These are phyloP conservation scores for Urtica urens DNA, from an alignment of 306 rosid species.

Conservation along the genomic window DNA sequence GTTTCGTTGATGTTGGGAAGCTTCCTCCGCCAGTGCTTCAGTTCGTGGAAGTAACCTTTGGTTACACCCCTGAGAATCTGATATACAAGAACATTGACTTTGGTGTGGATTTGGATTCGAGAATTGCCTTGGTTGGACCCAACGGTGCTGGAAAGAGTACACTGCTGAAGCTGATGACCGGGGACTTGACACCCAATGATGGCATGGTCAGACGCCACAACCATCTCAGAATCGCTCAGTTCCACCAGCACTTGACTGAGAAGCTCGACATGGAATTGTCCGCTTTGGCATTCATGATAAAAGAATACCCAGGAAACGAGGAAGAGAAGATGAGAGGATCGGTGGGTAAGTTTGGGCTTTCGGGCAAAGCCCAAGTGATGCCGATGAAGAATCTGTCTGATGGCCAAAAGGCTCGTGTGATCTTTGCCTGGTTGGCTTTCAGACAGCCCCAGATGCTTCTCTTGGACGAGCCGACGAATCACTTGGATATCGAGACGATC, in stretches of 20 bases:
- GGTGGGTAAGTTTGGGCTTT: conserved; percentile 78
- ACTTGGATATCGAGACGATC: conserved; percentile 92
- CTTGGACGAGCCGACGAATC: conserved; percentile 92
- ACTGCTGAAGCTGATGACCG: conserved; percentile 90
- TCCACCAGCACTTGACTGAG: conserved; percentile 89
- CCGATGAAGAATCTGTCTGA: conserved; percentile 92
- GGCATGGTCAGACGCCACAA: conserved; percentile 99
- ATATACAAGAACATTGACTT: conserved; percentile 80
- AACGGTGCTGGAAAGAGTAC: conserved; percentile 99
- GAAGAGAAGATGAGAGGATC: conserved; percentile 96
- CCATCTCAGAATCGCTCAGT: conserved; percentile 96
- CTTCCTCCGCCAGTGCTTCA: conserved; percentile 99
- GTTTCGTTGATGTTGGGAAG: conserved; percentile 92
- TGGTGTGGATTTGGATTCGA: conserved; percentile 91
- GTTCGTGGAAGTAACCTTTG: conserved; percentile 84
- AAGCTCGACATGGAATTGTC: conserved; percentile 82
- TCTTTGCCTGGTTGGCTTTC: conserved; percentile 92
- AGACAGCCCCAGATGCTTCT: conserved; percentile 88
- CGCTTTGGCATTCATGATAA: conserved; percentile 71
- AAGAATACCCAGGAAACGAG: conserved; percentile 90
- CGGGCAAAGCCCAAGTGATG: conserved; percentile 98
- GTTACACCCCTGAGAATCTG: conserved; percentile 86
- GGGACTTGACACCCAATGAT: conserved; percentile 68
- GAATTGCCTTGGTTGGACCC: conserved; percentile 94
- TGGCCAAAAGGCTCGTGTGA: conserved; percentile 92